Conservation (phyloP, 2,329 filamentous ascomycete genomes). For the Trichoderma pleuroti region DNA sequence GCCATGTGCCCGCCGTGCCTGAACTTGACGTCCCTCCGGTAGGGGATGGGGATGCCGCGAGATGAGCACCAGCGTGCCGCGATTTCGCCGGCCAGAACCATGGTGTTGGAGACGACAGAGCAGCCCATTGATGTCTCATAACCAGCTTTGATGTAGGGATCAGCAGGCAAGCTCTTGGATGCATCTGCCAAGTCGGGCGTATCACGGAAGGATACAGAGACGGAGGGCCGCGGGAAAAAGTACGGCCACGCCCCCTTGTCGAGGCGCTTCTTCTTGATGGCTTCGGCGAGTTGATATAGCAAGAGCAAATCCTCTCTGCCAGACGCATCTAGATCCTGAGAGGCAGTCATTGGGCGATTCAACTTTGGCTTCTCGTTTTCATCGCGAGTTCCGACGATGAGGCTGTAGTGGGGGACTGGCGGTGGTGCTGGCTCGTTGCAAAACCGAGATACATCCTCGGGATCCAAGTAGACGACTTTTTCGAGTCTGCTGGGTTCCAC, state of each 20-base stretch:
- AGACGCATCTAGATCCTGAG: conserved; percentile 40
- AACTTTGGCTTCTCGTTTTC: conserved; percentile 22
- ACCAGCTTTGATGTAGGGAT: conserved; percentile 48
- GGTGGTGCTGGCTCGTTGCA: conserved; percentile 36
- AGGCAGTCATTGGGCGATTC: conserved; percentile 42
- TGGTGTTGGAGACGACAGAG: conserved; percentile 41
- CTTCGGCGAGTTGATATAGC: conserved; percentile 47
- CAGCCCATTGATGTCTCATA: conserved; percentile 31
- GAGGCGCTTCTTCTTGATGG: conserved; percentile 42
- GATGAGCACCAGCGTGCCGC: conserved; percentile 59
- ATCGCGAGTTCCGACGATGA: conserved; percentile 30
- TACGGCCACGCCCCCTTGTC: conserved; percentile 48
- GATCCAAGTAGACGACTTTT: conserved; percentile 56
- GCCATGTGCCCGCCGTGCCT: conserved; percentile 35
- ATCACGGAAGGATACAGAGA: conserved; percentile 41
- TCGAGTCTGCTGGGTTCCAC: conserved; percentile 52
- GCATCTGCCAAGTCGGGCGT: conserved; percentile 19
- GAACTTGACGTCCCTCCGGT: conserved; percentile 48
- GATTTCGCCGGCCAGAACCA: conserved; percentile 61
- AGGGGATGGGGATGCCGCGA: conserved; percentile 57
- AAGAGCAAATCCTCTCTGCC: conserved; percentile 46
- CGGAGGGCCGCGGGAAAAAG: conserved; percentile 43
- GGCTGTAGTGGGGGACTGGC: conserved; percentile 24
- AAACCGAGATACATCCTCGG: conserved; percentile 45
- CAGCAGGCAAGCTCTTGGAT: conserved; percentile 36